Evolutionary conservation across 2,329 filamentous ascomycete species (phyloP).

Genomic region (Stagonosporopsis chrysanthemi): DNA sequence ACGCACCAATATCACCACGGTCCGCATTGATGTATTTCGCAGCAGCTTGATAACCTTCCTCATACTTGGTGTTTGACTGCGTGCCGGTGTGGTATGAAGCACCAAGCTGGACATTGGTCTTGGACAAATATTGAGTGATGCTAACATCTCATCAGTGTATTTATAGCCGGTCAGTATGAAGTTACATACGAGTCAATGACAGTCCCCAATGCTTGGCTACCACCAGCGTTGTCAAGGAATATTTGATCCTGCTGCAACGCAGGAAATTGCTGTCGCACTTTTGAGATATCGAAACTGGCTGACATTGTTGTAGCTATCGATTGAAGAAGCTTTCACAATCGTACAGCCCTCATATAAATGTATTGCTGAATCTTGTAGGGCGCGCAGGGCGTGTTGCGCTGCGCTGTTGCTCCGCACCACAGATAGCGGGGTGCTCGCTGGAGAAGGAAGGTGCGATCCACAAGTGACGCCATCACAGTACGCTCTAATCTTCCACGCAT

Average conservation of each 20-base stretch:
- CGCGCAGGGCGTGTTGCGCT: constrained; percentile 8
- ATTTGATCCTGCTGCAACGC: constrained; percentile 72
- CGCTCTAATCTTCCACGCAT: not conserved
- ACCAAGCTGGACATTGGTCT: constrained; percentile 78
- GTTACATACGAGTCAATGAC: constrained; percentile 69
- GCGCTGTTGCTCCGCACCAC: constrained; percentile 1
- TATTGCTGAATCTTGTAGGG: not conserved
- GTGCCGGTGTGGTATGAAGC: constrained; percentile 70
- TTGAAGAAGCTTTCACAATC: not conserved
- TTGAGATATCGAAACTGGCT: constrained; percentile 61
- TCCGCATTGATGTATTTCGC: constrained; percentile 75
- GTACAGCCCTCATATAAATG: not conserved
- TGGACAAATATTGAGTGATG: constrained; percentile 70
- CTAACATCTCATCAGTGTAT: constrained; percentile 36
- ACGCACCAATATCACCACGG: constrained; percentile 69
- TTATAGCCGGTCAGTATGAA: not conserved
- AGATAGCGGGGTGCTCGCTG: constrained; percentile 11
- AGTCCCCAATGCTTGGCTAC: constrained; percentile 71
- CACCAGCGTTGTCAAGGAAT: constrained; percentile 80
- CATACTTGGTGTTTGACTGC: constrained; percentile 66
- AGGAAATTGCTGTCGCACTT: constrained; percentile 69
- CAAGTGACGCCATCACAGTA: constrained; percentile 15
- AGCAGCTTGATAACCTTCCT: constrained; percentile 67
- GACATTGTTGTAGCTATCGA: constrained; percentile 17
- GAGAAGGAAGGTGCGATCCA: constrained; percentile 22